Evolutionary conservation across 2,329 filamentous ascomycete species (phyloP).

Genomic region (Grosmannia clavigera): DNA sequence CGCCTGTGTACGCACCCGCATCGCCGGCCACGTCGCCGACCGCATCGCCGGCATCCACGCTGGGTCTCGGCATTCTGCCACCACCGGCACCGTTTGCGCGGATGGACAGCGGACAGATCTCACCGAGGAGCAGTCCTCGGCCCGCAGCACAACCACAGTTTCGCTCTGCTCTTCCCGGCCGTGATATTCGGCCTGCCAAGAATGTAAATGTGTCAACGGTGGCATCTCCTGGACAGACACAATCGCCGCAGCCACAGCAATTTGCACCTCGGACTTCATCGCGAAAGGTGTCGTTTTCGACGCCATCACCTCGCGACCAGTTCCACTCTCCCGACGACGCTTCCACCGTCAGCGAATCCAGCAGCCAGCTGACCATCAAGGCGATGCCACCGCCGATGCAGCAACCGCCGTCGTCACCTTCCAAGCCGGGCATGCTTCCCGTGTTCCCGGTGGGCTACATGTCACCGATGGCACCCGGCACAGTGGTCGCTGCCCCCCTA

Average conservation of each 20-base stretch:
- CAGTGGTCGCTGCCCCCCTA: conserved; percentile 28
- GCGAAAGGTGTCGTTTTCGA: conserved; percentile 4
- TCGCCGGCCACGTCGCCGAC: conserved; percentile 23
- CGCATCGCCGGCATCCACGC: background rate
- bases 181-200: conserved; percentile 12
- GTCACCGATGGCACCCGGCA: conserved; percentile 18
- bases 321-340: background rate
- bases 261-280: conserved; percentile 23
- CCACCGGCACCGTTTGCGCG: background rate
- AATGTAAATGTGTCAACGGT: conserved; percentile 9
- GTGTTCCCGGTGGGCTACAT: conserved; percentile 16
- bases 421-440: conserved; percentile 11
- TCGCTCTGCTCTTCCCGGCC: conserved; percentile 3
- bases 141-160: background rate
- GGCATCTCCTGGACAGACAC: background rate
- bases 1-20: conserved; percentile 25
- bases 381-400: background rate
- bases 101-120: background rate
- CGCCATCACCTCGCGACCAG: background rate
- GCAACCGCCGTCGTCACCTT: conserved; percentile 2
- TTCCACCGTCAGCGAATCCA: conserved; percentile 1
- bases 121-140: background rate
- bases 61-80: background rate
- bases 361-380: conserved; percentile 9
- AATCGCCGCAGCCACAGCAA: conserved; percentile 3